phyloP scores from a whole-genome alignment of 2,329 filamentous ascomycete genomes.

The Paraphoma sp. region DNA sequence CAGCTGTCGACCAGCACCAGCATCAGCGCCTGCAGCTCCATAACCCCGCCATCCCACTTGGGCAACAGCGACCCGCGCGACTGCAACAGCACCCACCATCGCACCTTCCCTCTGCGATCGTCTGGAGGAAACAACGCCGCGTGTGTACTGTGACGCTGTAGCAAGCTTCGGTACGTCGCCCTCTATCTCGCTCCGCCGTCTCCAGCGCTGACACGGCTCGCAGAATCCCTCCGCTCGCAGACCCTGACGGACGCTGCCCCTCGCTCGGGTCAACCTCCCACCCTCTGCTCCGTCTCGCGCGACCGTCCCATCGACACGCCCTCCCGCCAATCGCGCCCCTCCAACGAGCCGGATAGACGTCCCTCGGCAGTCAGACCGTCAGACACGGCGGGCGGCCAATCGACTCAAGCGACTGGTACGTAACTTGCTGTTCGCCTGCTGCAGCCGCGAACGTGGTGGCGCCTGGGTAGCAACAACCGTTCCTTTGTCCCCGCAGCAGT shows the following conservation, averaged over 20 bases:
- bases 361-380: background rate
- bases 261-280: constrained; percentile 5
- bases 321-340: background rate
- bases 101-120: constrained; percentile 8
- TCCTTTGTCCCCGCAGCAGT: constrained; percentile 4
- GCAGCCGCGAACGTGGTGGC: background rate
- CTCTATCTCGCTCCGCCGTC: background rate
- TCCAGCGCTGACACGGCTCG: background rate
- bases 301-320: background rate
- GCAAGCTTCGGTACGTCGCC: background rate
- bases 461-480: constrained; percentile 1
- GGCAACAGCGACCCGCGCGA: constrained; percentile 9
- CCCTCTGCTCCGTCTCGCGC: background rate
- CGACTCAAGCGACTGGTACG: constrained; percentile 15
- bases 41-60: constrained; percentile 7
- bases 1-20: background rate
- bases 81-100: constrained; percentile 7
- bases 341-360: background rate
- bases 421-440: constrained; percentile 1
- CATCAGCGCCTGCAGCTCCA: background rate
- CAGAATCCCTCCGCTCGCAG: constrained; percentile 1
- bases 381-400: background rate
- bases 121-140: background rate
- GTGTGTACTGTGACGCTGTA: background rate
- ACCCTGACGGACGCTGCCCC: constrained; percentile 7